Base-by-base conservation (phyloP, 2,329 filamentous ascomycete species). In the Bipolaris zeicola region DNA sequence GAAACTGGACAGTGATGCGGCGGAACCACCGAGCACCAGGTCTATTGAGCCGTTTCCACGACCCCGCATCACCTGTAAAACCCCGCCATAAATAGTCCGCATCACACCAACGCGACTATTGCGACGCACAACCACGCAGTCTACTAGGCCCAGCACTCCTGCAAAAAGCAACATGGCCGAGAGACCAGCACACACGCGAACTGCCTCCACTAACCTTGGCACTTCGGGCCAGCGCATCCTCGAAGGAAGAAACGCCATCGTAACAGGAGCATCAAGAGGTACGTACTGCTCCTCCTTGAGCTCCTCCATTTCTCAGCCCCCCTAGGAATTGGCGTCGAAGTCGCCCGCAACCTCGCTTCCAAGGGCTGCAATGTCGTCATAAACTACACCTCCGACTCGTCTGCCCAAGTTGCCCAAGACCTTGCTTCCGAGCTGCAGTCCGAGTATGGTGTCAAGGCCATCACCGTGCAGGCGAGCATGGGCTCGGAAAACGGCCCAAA, bases 251-350 rank as follows among this genome's bases (percentile, higher is more conserved):
- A 81, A 93, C 49, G 91, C 85, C 50, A 87, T 96, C 63, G 82
- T 95, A 44, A 95, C 91, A 1, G 91, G 91, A 54, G 89, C 87
- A 57, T 92, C 90, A 55, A 81, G 91, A 81, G 90, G 90, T 91
- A 81, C 28, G 22, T 14, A 18, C 24, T 3, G 38, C 22, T 42
- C 14, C 1, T 18, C 28, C 16, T n/a, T 3, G 6, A 14, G 6
- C 6, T 1, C 2, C 5, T 18, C 11, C 14, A 16, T 20, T 26
- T 44, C 28, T 57, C 64, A 24, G 69, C 41, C 7, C 6, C 11
- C 41, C 13, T 62, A 92, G 91, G 91, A 63, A 94, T 95, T 67
- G 91, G 91, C 42, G 84, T 83, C 18, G 83, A 83, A 24, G 83
- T 86, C 45, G 87, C 88, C 45, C 82, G 85, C 52, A 91, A 88